Percentiles rank a stretch among this genome's conserved stretches.
phyloP scores from a whole-genome alignment of 1,284 basidiomycete species.

The Trichosporon coremiiforme region DNA sequence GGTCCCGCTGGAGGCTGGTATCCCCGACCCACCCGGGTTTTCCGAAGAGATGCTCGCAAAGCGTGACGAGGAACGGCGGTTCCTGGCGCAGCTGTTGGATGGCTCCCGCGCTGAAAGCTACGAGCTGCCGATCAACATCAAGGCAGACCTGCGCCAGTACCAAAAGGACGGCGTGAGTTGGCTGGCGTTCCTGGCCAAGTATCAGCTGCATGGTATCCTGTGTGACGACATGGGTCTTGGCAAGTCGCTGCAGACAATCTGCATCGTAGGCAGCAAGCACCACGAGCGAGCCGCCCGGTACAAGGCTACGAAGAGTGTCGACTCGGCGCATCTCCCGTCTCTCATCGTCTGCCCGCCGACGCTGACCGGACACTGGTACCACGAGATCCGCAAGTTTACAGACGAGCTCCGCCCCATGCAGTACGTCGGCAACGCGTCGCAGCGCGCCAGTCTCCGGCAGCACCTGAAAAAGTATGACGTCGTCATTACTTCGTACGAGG shows the following conservation, averaged over 20 bases:
- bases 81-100: conserved; percentile 90
- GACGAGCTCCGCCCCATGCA: conserved; percentile 75
- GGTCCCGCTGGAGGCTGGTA: conserved; percentile 95
- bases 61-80: conserved; percentile 84
- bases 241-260: conserved; percentile 97
- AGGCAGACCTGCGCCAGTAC: conserved; percentile 93
- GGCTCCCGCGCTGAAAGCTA: conserved; percentile 94
- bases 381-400: conserved; percentile 92
- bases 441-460: conserved; percentile 71
- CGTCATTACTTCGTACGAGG: conserved; percentile 96
- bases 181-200: conserved; percentile 95
- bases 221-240: conserved; percentile 99
- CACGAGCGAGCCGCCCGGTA: conserved; percentile 76
- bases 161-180: conserved; percentile 99
- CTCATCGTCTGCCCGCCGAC: conserved; percentile 97
- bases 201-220: conserved; percentile 95
- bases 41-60: conserved; percentile 82
- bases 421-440: conserved; percentile 87
- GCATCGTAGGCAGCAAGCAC: conserved; percentile 93
- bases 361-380: conserved; percentile 96
- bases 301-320: conserved; percentile 70
- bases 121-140: conserved; percentile 80
- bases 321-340: conserved; percentile 85
- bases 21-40: conserved; percentile 93
- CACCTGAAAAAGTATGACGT: conserved; percentile 75